A percentile compares a stretch with the other conserved stretches of the same genome.
Conservation (phyloP, 257 asterid species). For the Phtheirospermum japonicum region DNA sequence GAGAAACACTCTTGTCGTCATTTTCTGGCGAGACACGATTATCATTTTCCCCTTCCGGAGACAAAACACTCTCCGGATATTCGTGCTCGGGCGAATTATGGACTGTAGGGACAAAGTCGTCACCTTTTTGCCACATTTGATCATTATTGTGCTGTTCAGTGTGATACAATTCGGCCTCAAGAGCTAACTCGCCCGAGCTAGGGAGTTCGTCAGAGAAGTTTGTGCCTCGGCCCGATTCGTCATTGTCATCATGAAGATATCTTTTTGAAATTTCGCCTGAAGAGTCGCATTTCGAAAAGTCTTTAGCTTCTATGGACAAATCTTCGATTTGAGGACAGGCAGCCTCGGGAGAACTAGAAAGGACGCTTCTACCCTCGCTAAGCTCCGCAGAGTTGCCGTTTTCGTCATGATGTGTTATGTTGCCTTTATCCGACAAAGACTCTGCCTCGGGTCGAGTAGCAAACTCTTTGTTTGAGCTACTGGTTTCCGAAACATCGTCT, state of each 20-base stretch:
- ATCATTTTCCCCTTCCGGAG: conserved; percentile 26
- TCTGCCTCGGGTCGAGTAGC: conserved; percentile 29
- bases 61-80: conserved; percentile 23
- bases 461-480: conserved; percentile 33
- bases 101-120: background rate
- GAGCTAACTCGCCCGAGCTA: conserved; percentile 44
- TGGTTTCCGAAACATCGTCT: conserved; percentile 29
- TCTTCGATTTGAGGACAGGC: conserved; percentile 29
- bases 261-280: conserved; percentile 26
- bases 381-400: conserved; percentile 24
- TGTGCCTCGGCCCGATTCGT: conserved; percentile 26
- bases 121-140: background rate
- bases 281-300: conserved; percentile 23
- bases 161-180: conserved; percentile 26
- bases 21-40: conserved; percentile 22
- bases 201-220: conserved; percentile 41
- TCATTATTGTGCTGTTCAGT: conserved; percentile 18
- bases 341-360: conserved; percentile 35
- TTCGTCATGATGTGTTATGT: conserved; percentile 21
- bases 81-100: conserved; percentile 29
- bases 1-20: conserved; percentile 21
- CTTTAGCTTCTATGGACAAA: conserved; percentile 22
- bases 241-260: conserved; percentile 23
- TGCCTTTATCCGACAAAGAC: conserved; percentile 29
- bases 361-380: conserved; percentile 29